A percentile compares a stretch with the other conserved stretches of the same genome.
Conservation (phyloP, 1,139 yeast species). For the Geotrichum cucujoidarum region DNA sequence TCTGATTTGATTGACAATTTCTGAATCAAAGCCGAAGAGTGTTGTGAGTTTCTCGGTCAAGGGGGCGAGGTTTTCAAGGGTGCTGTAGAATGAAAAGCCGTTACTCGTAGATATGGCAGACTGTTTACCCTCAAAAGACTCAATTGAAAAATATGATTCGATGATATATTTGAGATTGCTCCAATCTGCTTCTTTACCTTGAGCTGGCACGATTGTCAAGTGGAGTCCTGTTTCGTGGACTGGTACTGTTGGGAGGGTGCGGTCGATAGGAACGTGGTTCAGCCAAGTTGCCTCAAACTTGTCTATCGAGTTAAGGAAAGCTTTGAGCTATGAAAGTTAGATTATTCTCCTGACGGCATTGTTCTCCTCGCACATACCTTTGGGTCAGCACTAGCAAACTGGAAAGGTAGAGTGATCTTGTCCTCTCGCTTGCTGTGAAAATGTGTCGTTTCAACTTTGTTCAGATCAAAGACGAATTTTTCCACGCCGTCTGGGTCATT, state of each 20-base stretch:
- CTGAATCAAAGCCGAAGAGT: conserved; percentile 3
- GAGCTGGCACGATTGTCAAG: conserved; percentile 22
- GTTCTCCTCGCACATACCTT: conserved; percentile 9
- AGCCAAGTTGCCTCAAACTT: conserved; percentile 30
- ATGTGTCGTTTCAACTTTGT: conserved; percentile 18
- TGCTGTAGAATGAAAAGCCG: conserved; percentile 25
- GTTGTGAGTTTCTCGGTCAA: conserved; percentile 4
- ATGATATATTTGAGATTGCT: conserved; percentile 1
- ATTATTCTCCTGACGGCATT: too few species aligned
- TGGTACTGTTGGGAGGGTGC: conserved; percentile 30
- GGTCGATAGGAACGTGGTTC: conserved; percentile 18
- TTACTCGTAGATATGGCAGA: conserved; percentile 16
- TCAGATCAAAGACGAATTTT: conserved; percentile 20
- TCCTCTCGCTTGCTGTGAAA: conserved; percentile 26
- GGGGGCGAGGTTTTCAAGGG: conserved; percentile 7
- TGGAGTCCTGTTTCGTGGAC: conserved; percentile 32
- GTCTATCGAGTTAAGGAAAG: conserved; percentile 10
- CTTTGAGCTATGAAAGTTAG: conserved; percentile 6
- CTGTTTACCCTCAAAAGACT: conserved; percentile 1
- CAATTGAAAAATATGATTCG: conserved; percentile 11
- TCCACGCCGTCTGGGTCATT: conserved; percentile 23
- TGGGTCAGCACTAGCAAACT: conserved; percentile 6
- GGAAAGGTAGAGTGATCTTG: conserved; percentile 26
- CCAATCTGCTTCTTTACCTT: conserved; percentile 6
- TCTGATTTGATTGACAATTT: conserved; percentile 7